Percentiles rank a stretch among this genome's conserved stretches.
Conservation (phyloP, 768 basidiomycete species). For the Boletus tylopilopsis region DNA sequence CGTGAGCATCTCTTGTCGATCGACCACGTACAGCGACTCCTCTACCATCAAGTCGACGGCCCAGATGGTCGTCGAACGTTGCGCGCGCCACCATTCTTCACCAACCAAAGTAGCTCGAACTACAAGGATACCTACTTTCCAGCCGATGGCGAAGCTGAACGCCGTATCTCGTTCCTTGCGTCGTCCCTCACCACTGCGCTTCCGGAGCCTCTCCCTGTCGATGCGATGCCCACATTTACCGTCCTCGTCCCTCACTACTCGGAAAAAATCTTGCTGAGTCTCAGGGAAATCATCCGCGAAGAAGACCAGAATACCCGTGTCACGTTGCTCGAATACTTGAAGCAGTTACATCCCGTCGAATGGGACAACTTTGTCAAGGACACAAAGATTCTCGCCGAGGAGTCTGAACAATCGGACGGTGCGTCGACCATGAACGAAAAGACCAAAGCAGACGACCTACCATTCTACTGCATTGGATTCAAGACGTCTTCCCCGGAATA, state of each 20-base stretch:
- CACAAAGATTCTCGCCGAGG: constrained; percentile 97
- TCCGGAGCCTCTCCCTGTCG: constrained; percentile 92
- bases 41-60: constrained; percentile 95
- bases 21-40: constrained; percentile 93
- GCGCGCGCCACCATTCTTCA: constrained; percentile 97
- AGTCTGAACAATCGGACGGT: constrained; percentile 60
- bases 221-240: constrained; percentile 99
- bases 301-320: constrained; percentile 97
- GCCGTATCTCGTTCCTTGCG: constrained; percentile 98
- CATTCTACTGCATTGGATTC: constrained; percentile 99
- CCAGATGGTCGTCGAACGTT: constrained; percentile 87
- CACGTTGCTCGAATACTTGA: constrained; percentile 94
- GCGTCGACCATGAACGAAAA: constrained; percentile 66
- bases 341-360: constrained; percentile 96
- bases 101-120: constrained; percentile 74
- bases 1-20: constrained; percentile 97
- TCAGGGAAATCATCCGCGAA: constrained; percentile 97
- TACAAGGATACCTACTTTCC: constrained; percentile 90
- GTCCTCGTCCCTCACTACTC: constrained; percentile 99
- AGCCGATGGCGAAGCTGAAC: constrained; percentile 88
- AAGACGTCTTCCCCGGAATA: constrained; percentile 99
- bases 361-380: constrained; percentile 99
- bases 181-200: constrained; percentile 94
- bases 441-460: constrained; percentile 84
- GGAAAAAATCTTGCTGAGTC: constrained; percentile 94